Evolutionary conservation across 129 eudicot genomes (phyloP).

Genomic region (Deinandra increscens): DNA sequence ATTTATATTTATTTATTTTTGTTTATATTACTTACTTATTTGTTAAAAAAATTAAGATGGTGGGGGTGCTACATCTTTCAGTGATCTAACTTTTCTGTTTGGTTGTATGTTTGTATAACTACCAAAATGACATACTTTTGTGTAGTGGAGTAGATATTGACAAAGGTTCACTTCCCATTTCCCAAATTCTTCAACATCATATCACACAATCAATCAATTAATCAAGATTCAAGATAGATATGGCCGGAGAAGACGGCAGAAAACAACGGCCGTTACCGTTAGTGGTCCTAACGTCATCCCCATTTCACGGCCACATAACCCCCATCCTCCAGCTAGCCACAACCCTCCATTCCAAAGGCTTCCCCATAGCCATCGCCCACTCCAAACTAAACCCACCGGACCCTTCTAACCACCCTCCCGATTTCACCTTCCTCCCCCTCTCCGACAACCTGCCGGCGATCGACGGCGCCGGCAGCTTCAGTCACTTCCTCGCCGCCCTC

Average conservation of each 20-base stretch:
- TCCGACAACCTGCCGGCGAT: conserved; percentile 26
- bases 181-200: no score
- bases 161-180: no score
- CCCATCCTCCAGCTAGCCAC: conserved; percentile 46
- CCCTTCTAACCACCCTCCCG: conserved; percentile 44
- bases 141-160: no score
- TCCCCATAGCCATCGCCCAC: conserved; percentile 46
- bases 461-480: neutral
- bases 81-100: no score
- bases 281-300: conserved; percentile 39
- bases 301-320: conserved; percentile 47
- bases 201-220: no score
- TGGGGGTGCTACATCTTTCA: no score
- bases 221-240: neutral
- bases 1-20: no score
- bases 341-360: conserved; percentile 42
- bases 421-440: conserved; percentile 43
- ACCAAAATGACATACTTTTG: no score
- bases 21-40: no score
- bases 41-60: no score
- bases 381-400: conserved; percentile 41
- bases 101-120: no score
- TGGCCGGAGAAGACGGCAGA: conserved; percentile 33
- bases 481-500: conserved; percentile 7
- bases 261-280: conserved; percentile 11